phyloP scores from a whole-genome alignment of 495 filamentous ascomycete species.

The Daldinia caldariorum region DNA sequence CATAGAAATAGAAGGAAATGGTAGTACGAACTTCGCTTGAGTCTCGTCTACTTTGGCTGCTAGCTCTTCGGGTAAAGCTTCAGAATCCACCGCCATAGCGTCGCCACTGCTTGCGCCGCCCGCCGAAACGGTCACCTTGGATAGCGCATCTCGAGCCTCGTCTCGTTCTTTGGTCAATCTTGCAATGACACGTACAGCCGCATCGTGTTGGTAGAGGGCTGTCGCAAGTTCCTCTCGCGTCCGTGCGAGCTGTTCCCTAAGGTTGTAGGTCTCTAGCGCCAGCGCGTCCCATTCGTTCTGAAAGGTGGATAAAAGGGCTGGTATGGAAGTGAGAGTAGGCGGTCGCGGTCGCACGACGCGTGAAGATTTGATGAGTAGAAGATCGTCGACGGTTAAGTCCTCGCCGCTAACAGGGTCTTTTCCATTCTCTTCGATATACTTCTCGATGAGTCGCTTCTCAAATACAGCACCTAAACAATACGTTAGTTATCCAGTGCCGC shows the following conservation, averaged over 20 bases:
- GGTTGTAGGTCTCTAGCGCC: conserved; percentile 86
- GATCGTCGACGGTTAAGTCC: conserved; percentile 83
- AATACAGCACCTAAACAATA: conserved; percentile 77
- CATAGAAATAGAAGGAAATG: not conserved
- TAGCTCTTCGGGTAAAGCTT: conserved; percentile 75
- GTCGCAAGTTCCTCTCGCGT: conserved; percentile 93
- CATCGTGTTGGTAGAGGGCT: conserved; percentile 95
- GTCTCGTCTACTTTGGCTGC: conserved; percentile 78
- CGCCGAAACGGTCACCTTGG: conserved; percentile 77
- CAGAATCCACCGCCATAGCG: conserved; percentile 88
- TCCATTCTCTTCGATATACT: conserved; percentile 92
- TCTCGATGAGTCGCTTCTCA: conserved; percentile 93
- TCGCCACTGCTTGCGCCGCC: conserved; percentile 71
- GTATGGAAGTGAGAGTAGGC: conserved; percentile 94
- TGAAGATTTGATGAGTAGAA: conserved; percentile 85
- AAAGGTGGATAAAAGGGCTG: conserved; percentile 94
- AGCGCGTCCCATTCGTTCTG: conserved; percentile 98
- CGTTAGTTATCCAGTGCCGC: conserved; percentile 42
- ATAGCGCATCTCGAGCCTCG: conserved; percentile 91
- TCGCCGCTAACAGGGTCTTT: conserved; percentile 94
- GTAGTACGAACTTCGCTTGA: conserved; percentile 72
- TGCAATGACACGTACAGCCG: conserved; percentile 91
- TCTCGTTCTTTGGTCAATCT: conserved; percentile 88
- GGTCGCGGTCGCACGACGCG: conserved; percentile 87
- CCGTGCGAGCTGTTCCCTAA: conserved; percentile 87